Conservation (phyloP, 371 early-diverging fungal genomes). For the Lichtheimia ramosa region DNA sequence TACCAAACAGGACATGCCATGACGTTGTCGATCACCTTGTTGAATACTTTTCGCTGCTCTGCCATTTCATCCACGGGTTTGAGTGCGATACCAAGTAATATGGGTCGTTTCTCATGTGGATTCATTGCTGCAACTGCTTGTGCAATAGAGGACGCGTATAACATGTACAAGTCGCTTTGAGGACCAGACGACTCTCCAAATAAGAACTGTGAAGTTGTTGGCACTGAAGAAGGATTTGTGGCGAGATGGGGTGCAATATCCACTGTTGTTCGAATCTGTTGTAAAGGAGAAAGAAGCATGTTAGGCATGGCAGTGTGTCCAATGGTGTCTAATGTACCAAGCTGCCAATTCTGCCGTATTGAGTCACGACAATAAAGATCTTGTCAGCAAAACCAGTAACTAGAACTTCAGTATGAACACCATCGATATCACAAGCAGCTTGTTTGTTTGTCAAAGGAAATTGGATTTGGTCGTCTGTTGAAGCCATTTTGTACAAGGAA, state of each 20-base stretch:
- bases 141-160: conserved; percentile 65
- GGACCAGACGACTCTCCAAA: conserved; percentile 54
- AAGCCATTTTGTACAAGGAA: conserved; percentile 3
- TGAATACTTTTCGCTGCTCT: conserved; percentile 31
- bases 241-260: conserved; percentile 48
- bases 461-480: not conserved
- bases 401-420: conserved; percentile 64
- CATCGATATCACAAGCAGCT: conserved; percentile 54
- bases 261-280: conserved; percentile 48
- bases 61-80: conserved; percentile 39
- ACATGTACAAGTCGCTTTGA: conserved; percentile 59
- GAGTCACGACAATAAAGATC: conserved; percentile 66
- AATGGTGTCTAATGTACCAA: conserved; percentile 35
- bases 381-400: conserved; percentile 63
- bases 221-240: conserved; percentile 40
- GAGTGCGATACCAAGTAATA: conserved; percentile 66
- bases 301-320: not conserved
- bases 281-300: not conserved
- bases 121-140: conserved; percentile 64
- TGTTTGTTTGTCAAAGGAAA: conserved; percentile 63
- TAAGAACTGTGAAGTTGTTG: conserved; percentile 51
- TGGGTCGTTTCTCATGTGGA: conserved; percentile 59
- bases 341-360: conserved; percentile 64
- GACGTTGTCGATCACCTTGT: conserved; percentile 37
- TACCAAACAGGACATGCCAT: conserved; percentile 43